Evolutionary conservation across 2,329 filamentous ascomycete genomes (phyloP), one percentile per base, ranked within the genome.

Genomic region (Aspergillus phoenicis): DNA sequence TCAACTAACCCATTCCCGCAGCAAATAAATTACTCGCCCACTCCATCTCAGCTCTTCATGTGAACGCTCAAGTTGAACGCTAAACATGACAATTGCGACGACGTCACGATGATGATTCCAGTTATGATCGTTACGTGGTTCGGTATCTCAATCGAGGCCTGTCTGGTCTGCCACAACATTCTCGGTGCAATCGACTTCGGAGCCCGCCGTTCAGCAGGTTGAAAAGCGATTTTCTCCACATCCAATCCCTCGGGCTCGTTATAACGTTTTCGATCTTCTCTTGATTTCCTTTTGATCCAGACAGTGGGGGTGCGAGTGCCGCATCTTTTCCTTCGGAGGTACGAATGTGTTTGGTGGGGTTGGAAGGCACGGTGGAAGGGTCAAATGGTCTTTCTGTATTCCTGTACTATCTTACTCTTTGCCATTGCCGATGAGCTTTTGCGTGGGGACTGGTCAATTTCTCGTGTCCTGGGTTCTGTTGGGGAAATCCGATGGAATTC

Each of bases 1-100:
- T 58, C 62, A 57, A 66, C 52, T 51, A 5, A 13, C 80, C 81
- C 74, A 83, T 71, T 62, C 11, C 7, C 70, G 43, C 74, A 89
- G 87, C 82, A 89, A 89, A 83, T 89, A 89, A 89, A 86, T 84
- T 79, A 78, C 80, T 85, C 83, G 79, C 82, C 78, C 80, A 71
- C 74, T 81, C 79, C 80, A 80, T 83, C 83, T 85, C 84, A 77
- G 78, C 75, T 73, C 72, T 71, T 66, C 70, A 70, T 71, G 68
- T 65, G 68, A 70, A 66, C 69, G 20, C 73, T 72, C 71, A 69
- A 58, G 72, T 73, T 76, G 72, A 77, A 75, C 70, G 71, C 68
- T 73, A 66, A 77, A 76, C 70, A 76, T 70, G 74, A 75, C 69
- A 75, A 58, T 28, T 60, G 65, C 61, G 61, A 64, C 66, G 66